phyloP scores from a whole-genome alignment of 352 stramenopile genomes.

The Globisporangium lucens region DNA sequence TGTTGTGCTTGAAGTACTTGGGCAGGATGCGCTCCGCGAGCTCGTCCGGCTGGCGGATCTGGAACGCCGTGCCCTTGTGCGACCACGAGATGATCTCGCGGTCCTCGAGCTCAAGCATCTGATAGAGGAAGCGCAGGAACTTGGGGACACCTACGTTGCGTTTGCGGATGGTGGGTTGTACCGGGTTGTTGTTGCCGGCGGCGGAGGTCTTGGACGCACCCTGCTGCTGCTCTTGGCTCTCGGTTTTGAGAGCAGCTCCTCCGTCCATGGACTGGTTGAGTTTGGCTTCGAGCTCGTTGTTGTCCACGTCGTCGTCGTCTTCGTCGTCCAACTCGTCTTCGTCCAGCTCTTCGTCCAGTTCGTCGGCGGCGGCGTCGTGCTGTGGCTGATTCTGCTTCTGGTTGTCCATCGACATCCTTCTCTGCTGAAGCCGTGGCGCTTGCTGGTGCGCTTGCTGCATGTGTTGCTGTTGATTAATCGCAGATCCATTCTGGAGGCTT shows the following conservation, averaged over 20 bases:
- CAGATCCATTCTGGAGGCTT: not conserved
- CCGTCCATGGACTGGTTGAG: not conserved
- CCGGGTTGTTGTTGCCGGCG: not conserved
- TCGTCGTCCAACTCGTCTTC: slow-evolving; percentile 14
- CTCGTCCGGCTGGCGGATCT: slow-evolving; percentile 63
- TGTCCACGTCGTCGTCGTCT: slow-evolving; percentile 10
- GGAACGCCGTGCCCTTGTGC: slow-evolving; percentile 64
- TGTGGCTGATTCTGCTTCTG: slow-evolving; percentile 7
- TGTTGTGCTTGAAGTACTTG: slow-evolving; percentile 82
- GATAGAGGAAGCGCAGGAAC: slow-evolving; percentile 64
- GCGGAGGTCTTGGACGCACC: not conserved
- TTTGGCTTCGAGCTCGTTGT: slow-evolving; percentile 10
- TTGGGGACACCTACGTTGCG: slow-evolving; percentile 71
- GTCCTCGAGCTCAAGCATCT: slow-evolving; percentile 70
- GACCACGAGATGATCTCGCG: slow-evolving; percentile 57
- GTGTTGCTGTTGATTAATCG: not conserved
- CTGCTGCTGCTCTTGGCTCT: not conserved
- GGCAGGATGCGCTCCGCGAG: slow-evolving; percentile 54
- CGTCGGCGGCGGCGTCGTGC: not conserved
- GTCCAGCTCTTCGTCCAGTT: slow-evolving; percentile 8
- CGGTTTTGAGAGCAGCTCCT: slow-evolving; percentile 1
- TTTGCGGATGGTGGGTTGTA: slow-evolving; percentile 29
- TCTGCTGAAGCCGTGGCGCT: not conserved
- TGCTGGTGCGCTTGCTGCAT: not conserved
- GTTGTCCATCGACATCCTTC: not conserved